phyloP scores from a whole-genome alignment of 345 rosid genomes.

The Bruguiera parviflora region DNA sequence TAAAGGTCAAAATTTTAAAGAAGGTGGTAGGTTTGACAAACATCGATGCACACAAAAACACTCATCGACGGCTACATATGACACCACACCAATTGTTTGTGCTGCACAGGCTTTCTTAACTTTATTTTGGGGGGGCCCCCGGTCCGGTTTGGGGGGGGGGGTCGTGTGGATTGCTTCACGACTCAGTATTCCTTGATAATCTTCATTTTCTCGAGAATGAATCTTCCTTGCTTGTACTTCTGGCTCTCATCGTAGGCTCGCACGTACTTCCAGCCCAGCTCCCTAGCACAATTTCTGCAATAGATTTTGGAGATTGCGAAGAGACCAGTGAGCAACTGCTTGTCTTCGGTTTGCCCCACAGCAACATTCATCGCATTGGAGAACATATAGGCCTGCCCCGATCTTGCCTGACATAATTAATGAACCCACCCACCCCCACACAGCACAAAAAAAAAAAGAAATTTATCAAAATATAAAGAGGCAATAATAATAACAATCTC shows the following conservation, averaged over 20 bases:
- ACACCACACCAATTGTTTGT: no score
- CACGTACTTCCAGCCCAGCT: constrained; percentile 42
- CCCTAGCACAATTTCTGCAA: constrained; percentile 36
- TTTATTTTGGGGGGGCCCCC: no score
- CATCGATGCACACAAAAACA: no score
- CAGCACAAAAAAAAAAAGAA: background rate
- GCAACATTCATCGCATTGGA: constrained; percentile 37
- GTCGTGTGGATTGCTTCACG: no score
- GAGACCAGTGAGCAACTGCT: constrained; percentile 24
- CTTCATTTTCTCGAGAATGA: constrained; percentile 36
- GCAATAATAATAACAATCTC: no score
- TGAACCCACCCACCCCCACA: background rate
- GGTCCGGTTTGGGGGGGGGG: no score
- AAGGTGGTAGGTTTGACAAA: no score
- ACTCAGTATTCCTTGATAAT: constrained; percentile 20
- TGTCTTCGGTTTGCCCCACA: constrained; percentile 38
- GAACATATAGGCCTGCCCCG: constrained; percentile 45
- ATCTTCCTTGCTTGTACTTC: constrained; percentile 41
- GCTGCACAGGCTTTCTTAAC: no score
- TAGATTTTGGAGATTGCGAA: constrained; percentile 29
- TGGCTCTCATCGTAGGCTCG: constrained; percentile 24
- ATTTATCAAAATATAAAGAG: background rate
- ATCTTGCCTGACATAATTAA: constrained; percentile 19
- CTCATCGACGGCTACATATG: no score
- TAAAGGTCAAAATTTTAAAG: no score